Base-by-base conservation (phyloP, 1,139 yeast species). In the Hemisphaericaspora lyxosophila region DNA sequence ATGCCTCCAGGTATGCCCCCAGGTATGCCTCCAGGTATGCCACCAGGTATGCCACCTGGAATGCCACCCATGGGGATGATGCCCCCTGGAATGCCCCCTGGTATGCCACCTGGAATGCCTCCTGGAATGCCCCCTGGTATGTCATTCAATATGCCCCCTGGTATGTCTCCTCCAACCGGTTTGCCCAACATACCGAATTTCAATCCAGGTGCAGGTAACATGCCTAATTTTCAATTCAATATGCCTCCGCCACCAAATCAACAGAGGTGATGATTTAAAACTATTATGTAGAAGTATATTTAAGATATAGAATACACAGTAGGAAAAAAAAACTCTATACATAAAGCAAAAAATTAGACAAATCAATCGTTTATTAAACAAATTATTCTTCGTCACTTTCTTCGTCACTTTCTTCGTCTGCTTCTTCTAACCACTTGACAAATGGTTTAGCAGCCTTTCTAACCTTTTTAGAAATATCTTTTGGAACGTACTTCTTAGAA, bases 401-500 rank as follows among this genome's bases (percentile, higher is more conserved):
- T n/a, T n/a, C n/a, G n/a, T n/a, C n/a, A n/a, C n/a, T 60, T 54
- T 70, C 76, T 53, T 70, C 76, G 49, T 89, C 97, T 43, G 98
- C 97, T 63, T 85, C 92, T 59, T 88, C 83, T 50, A 92, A 78
- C 98, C 98, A 92, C 53, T 85, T 82, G 48, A 92, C 70, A 67
- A 92, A 92, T 29, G 97, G 96, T 68, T 88, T 89, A 45, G 97
- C 97, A 34, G 96, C 95, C 66, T 83, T 87, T 67, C 97, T 86
- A 39, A 92, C 96, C 75, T 88, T 90, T 70, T 90, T 90, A 38
- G 95, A 85, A 33, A 81, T 75, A 36, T 89, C 96, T 70, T 90
- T 92, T 46, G 95, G 87, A 44, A 90, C 97, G 55, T 85, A 92
- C 67, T 89, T 90, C 72, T 89, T 89, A 37, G 96, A 85, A 34